phyloP scores from a whole-genome alignment of 345 rosid species.

The Gossypium sturtianum region DNA sequence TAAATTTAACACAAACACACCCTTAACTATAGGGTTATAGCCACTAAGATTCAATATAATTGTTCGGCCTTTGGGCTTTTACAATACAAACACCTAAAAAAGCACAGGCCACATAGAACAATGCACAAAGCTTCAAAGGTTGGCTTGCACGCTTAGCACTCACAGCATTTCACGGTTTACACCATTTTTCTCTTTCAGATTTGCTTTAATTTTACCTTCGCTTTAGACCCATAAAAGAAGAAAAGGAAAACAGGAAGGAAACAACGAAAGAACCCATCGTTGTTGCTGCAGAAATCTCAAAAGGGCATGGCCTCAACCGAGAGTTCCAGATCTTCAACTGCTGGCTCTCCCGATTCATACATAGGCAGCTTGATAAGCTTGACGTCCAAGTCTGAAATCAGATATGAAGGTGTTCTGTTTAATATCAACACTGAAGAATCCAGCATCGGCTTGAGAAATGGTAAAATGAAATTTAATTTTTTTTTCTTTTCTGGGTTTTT shows the following conservation, averaged over 20 bases:
- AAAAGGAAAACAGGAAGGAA: too few species aligned
- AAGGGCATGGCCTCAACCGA: slow-evolving; percentile 19
- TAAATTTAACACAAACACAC: too few species aligned
- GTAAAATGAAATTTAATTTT: slow-evolving; percentile 12
- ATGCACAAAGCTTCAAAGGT: not conserved
- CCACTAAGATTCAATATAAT: not conserved
- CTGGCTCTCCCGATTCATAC: slow-evolving; percentile 37
- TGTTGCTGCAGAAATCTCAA: not conserved
- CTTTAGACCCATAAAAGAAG: not conserved
- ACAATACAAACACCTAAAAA: not conserved
- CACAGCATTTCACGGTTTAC: not conserved
- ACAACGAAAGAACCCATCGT: not conserved
- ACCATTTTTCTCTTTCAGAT: not conserved
- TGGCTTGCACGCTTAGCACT: not conserved
- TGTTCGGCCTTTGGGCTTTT: not conserved
- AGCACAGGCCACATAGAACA: not conserved
- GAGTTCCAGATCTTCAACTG: slow-evolving; percentile 17
- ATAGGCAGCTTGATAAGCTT: slow-evolving; percentile 54
- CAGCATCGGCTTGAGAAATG: slow-evolving; percentile 54
- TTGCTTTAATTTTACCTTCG: not conserved
- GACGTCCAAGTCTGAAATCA: slow-evolving; percentile 61
- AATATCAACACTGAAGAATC: slow-evolving; percentile 56
- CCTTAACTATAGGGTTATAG: not conserved
- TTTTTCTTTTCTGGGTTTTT: not conserved
- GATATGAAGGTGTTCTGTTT: slow-evolving; percentile 53